Evolutionary conservation across 441 rosid species (phyloP).

Genomic region (Aquilaria agallochum): DNA sequence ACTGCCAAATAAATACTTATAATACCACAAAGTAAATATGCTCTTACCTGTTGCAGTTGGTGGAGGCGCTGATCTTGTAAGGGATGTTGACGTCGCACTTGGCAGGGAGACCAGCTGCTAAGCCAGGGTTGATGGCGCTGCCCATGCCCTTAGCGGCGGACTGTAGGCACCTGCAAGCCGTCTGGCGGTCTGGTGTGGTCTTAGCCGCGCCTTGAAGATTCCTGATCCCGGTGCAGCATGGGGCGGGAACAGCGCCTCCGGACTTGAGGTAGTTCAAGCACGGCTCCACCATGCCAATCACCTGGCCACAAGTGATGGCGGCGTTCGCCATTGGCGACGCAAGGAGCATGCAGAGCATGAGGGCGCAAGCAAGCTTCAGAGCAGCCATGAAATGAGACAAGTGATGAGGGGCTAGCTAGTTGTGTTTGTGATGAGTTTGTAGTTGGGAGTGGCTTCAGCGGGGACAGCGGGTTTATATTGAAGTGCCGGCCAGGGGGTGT

Average conservation of each 20-base stretch:
- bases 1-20: too few species aligned
- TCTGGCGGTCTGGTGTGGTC: slow-evolving; percentile 11
- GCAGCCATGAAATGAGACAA: background rate
- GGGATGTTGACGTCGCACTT: slow-evolving; percentile 18
- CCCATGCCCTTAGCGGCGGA: background rate
- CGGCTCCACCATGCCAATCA: background rate
- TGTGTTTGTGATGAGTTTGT: too few species aligned
- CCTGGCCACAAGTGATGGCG: slow-evolving; percentile 4
- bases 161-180: slow-evolving; percentile 15
- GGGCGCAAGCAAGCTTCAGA: slow-evolving; percentile 1
- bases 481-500: too few species aligned
- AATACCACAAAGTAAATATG: background rate
- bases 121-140: slow-evolving; percentile 3
- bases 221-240: slow-evolving; percentile 12
- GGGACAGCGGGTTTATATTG: too few species aligned
- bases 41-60: slow-evolving; percentile 18
- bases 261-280: slow-evolving; percentile 2
- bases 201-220: slow-evolving; percentile 4
- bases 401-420: too few species aligned
- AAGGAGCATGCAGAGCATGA: slow-evolving; percentile 9
- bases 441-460: too few species aligned
- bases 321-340: slow-evolving; percentile 10
- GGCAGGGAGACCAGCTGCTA: slow-evolving; percentile 15
- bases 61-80: slow-evolving; percentile 23
- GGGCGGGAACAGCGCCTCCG: background rate